Evolutionary conservation across 2,329 filamentous ascomycete genomes (phyloP), one percentile per base, ranked within the genome.

Genomic region (Aspergillus candidus): DNA sequence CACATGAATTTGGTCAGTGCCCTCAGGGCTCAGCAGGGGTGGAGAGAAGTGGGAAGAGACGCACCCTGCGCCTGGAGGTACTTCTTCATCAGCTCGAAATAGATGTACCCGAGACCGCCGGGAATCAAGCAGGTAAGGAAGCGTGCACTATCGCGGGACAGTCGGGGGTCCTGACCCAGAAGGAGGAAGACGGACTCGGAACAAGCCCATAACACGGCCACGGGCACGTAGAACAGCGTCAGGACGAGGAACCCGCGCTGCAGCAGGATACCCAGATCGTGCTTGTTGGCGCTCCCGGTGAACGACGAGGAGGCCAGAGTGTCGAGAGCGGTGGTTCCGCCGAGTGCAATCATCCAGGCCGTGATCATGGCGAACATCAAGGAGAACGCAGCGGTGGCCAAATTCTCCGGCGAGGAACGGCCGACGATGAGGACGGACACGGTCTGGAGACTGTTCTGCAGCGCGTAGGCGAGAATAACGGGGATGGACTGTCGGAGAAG

Each of bases 331-430:
- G 87, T 94, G 0, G 87, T 90, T 6, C 88, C 88, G 22, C 88
- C 88, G 4, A 94, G 76, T 0, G 83, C 88, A 47, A 94, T 86
- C 32, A 94, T 76, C 88, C 88, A 94, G 0, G 83, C 88, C 1
- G 87, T 88, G 15, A 85, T 82, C 85, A 91, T 89, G 43, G 88
- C 88, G 55, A 94, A 94, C 88, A 94, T 94, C 71, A 93, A 91
- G 2, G 85, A 86, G 58, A 94, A 94, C 0, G 88, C 88, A 1
- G 87, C 84, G 0, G 84, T 86, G 0, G 88, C 86, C 6, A 94
- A 71, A 2, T 88, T 82, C 63, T 93, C 84, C 1, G 88, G 83
- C 0, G 85, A 90, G 0, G 88, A 71, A 3, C 86, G 81, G 8
- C 88, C 88, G 3, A 88, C 87, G 32, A 94, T 82, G 36, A 94